These are phyloP conservation scores for Eragrostis curvula DNA, from an alignment of 176 grass and related monocot species.

Conservation along the genomic window DNA sequence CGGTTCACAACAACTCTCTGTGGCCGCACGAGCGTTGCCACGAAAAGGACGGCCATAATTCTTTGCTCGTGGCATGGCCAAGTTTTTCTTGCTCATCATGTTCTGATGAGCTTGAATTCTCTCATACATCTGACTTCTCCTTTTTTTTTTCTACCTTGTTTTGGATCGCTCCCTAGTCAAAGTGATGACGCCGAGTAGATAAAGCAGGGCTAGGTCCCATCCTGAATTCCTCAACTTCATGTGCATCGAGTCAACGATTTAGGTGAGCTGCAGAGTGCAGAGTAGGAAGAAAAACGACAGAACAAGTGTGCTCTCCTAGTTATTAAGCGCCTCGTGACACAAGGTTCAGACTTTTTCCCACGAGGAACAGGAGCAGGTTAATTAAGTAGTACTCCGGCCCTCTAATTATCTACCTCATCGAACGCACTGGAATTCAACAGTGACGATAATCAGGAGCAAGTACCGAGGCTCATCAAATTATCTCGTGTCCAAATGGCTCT, in stretches of 20 bases:
- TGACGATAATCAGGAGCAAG: constrained; percentile 1
- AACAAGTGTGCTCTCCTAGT: background rate
- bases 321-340: background rate
- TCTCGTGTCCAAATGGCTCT: background rate
- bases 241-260: constrained; percentile 13
- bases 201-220: background rate
- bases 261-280: constrained; percentile 7
- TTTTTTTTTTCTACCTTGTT: background rate
- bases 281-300: background rate
- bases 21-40: background rate
- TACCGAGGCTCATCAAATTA: constrained; percentile 15
- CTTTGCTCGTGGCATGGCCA: background rate
- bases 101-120: background rate
- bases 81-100: background rate
- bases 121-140: background rate
- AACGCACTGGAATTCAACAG: background rate
- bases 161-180: background rate
- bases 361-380: background rate
- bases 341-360: constrained; percentile 23
- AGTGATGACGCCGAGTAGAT: background rate
- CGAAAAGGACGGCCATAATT: background rate
- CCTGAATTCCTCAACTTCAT: background rate
- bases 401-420: background rate
- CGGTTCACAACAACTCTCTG: background rate
- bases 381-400: background rate